Conservation (phyloP, 2,329 filamentous ascomycete genomes). For the Epichloe festucae region DNA sequence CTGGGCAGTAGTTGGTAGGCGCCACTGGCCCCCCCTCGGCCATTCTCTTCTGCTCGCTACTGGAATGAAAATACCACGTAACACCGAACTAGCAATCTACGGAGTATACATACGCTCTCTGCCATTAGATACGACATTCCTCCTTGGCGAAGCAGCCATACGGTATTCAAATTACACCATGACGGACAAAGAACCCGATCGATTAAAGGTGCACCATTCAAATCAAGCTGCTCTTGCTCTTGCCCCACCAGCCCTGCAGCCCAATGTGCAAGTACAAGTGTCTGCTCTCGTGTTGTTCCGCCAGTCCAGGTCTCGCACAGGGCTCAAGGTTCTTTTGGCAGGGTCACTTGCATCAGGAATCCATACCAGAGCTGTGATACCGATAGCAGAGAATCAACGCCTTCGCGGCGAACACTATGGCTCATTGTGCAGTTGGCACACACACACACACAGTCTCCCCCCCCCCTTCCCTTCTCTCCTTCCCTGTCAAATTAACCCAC, state of each 20-base stretch:
- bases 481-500: not conserved
- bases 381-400: not conserved
- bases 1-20: not conserved
- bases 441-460: not conserved
- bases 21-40: not conserved
- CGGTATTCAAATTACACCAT: not conserved
- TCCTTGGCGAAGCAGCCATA: too few relatives aligned
- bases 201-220: not conserved
- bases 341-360: too few relatives aligned
- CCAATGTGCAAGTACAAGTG: not conserved
- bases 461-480: not conserved
- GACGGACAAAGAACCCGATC: not conserved
- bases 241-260: not conserved
- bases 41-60: not conserved
- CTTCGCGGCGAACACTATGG: not conserved
- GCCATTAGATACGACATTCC: too few relatives aligned
- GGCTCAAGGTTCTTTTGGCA: too few relatives aligned
- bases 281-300: too few relatives aligned
- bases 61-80: not conserved
- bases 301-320: too few relatives aligned
- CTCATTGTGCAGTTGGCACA: not conserved
- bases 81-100: too few relatives aligned
- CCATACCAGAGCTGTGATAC: too few relatives aligned
- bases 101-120: too few relatives aligned
- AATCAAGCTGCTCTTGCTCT: not conserved